Conservation (phyloP, 139 green algal genomes). For the Dunaliella primolecta region DNA sequence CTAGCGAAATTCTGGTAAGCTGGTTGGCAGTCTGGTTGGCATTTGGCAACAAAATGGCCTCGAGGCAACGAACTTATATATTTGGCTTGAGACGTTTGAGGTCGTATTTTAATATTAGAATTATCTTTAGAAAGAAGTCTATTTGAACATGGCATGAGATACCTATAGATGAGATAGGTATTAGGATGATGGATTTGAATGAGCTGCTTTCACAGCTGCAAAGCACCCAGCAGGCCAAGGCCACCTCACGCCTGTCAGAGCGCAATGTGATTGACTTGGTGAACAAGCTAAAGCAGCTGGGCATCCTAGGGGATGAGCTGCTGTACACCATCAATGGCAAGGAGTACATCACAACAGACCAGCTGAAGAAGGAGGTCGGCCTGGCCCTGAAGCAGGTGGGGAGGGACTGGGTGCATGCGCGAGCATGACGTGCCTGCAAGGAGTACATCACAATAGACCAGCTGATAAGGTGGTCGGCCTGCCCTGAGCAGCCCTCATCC, state of each 20-base stretch:
- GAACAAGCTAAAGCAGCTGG: conserved; percentile 75
- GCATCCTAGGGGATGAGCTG: conserved; percentile 72
- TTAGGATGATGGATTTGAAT: conserved; percentile 60
- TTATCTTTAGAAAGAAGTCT: too few species aligned
- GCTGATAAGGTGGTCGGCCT: conserved; percentile 53
- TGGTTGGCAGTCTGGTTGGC: too few species aligned
- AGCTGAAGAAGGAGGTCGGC: conserved; percentile 57
- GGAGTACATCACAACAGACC: conserved; percentile 80
- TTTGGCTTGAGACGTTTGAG: too few species aligned
- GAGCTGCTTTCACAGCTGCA: conserved; percentile 65
- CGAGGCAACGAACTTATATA: too few species aligned
- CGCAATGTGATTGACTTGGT: conserved; percentile 89
- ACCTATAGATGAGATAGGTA: too few species aligned
- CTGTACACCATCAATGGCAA: conserved; percentile 82
- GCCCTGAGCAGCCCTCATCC: too few species aligned
- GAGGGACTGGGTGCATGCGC: not conserved
- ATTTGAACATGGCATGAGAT: too few species aligned
- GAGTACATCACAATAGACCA: conserved; percentile 81
- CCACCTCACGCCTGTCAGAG: conserved; percentile 69
- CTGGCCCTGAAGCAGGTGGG: conserved; percentile 10
- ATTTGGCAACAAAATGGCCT: too few species aligned
- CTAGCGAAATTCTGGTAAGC: too few species aligned
- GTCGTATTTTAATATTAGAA: too few species aligned
- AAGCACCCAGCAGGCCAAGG: conserved; percentile 66
- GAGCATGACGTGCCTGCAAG: too few species aligned